A percentile compares a stretch with the other conserved stretches of the same genome.
Evolutionary conservation across 345 rosid species (phyloP).

Genomic region (Eucalyptus curtisii): DNA sequence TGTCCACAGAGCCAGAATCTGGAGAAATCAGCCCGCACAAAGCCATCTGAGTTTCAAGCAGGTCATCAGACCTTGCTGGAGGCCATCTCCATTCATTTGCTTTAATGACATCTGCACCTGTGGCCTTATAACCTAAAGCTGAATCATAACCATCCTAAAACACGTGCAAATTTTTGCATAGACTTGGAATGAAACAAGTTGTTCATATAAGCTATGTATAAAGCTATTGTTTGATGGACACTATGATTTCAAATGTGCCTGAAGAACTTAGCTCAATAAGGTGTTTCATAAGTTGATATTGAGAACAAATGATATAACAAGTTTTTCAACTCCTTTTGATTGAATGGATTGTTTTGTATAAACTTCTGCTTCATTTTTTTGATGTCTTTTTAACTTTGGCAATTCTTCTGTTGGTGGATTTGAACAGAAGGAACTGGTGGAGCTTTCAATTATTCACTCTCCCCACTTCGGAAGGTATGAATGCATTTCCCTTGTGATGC

Average conservation of each 20-base stretch:
- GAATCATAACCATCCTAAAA: background rate
- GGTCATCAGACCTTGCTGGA: background rate
- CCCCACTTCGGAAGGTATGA: background rate
- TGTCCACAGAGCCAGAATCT: background rate
- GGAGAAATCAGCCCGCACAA: background rate
- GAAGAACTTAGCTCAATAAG: background rate
- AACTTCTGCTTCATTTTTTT: background rate
- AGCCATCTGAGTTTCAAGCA: background rate
- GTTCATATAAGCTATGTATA: background rate
- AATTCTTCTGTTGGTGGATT: background rate
- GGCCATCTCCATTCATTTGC: background rate
- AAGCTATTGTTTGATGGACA: no score
- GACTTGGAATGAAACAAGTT: background rate
- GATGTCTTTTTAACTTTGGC: background rate
- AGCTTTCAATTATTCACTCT: background rate
- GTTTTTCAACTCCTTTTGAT: background rate
- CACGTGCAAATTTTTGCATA: background rate
- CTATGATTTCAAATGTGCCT: background rate
- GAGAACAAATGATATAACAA: background rate
- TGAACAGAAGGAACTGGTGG: background rate
- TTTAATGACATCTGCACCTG: background rate
- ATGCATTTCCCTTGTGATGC: background rate
- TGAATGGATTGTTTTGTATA: background rate
- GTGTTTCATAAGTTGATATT: background rate
- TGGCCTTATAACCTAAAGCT: background rate